A percentile compares a stretch with the other conserved stretches of the same genome.
Conservation (phyloP, 371 early-diverging fungal species). For the Syncephalastrum sp. region DNA sequence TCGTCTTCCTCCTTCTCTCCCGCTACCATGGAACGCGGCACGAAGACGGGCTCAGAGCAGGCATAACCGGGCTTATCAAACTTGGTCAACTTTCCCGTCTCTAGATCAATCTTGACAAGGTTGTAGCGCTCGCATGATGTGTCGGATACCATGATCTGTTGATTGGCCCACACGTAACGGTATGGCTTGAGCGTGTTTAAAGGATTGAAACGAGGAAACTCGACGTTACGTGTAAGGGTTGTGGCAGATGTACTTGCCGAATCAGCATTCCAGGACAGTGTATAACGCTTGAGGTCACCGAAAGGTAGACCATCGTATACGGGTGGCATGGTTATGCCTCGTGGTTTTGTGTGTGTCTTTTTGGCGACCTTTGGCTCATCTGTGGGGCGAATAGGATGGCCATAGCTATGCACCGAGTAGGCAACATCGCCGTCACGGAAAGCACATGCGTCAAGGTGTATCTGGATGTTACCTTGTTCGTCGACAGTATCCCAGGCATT, state of each 20-base stretch:
- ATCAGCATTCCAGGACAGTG: constrained; percentile 11
- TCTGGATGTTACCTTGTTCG: constrained; percentile 23
- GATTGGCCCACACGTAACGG: constrained; percentile 52
- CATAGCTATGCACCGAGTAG: constrained; percentile 26
- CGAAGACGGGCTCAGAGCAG: constrained; percentile 69
- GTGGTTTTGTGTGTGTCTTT: constrained; percentile 3
- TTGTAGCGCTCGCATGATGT: constrained; percentile 10
- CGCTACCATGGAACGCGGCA: constrained; percentile 38
- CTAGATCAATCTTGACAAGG: constrained; percentile 47
- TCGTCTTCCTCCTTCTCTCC: constrained; percentile 53
- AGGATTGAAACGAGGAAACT: constrained; percentile 41
- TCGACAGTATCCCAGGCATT: constrained; percentile 51
- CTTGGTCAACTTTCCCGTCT: constrained; percentile 14
- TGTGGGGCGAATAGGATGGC: constrained; percentile 12
- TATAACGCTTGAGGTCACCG: constrained; percentile 30
- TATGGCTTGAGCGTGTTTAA: constrained; percentile 17
- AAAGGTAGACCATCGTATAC: constrained; percentile 13
- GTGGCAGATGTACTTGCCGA: constrained; percentile 15
- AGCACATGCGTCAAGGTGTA: constrained; percentile 30
- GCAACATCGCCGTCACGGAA: constrained; percentile 34
- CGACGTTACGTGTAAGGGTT: constrained; percentile 36
- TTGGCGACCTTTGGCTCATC: constrained; percentile 3
- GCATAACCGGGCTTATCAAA: constrained; percentile 32
- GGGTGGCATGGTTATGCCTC: constrained; percentile 20
- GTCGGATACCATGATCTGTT: constrained; percentile 9